These are phyloP conservation scores for Aureobasidium pullulans DNA, from an alignment of 2,329 filamentous ascomycete genomes.

Conservation along the genomic window DNA sequence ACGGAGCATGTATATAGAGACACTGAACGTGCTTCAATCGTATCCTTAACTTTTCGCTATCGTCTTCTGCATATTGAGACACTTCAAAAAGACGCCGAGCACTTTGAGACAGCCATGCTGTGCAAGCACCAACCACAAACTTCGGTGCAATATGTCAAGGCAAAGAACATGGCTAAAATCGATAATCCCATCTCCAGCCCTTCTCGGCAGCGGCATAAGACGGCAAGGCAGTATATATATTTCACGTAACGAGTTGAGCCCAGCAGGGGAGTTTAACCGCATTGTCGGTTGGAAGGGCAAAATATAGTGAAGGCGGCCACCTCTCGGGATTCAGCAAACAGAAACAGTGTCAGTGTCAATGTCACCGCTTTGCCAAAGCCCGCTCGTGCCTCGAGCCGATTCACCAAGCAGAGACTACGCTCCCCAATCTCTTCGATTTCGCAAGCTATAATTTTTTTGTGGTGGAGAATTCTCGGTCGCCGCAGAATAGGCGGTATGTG, in stretches of 20 bases:
- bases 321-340: not conserved
- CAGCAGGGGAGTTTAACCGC: not conserved
- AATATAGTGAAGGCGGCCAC: not conserved
- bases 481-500: constrained; percentile 1
- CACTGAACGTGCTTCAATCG: not conserved
- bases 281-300: not conserved
- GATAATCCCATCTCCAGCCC: not conserved
- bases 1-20: not conserved
- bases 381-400: not conserved
- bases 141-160: constrained; percentile 6
- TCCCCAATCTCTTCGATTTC: not conserved
- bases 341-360: not conserved
- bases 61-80: not conserved
- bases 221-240: not conserved
- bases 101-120: not conserved
- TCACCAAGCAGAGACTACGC: not conserved
- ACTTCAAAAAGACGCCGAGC: not conserved
- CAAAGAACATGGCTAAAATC: not conserved
- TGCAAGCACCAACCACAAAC: not conserved
- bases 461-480: not conserved
- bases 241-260: not conserved
- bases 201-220: not conserved
- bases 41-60: not conserved
- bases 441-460: not conserved
- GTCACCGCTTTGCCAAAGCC: not conserved